phyloP scores from a whole-genome alignment of 129 eudicot genomes.

The Scalesia atractyloides region DNA sequence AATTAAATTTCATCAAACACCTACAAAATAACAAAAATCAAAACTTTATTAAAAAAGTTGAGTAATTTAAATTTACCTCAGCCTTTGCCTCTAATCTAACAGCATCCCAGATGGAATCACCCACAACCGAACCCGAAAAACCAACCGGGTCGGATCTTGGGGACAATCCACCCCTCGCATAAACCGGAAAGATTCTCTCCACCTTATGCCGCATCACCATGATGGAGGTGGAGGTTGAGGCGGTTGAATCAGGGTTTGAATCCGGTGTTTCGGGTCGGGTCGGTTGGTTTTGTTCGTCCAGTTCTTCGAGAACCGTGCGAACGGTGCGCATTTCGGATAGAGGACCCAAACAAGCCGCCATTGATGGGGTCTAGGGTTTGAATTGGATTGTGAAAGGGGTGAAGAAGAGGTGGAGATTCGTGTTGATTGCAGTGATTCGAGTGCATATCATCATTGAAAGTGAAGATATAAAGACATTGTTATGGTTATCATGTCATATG shows the following conservation, averaged over 20 bases:
- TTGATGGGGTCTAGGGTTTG: constrained; percentile 25
- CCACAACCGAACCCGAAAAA: constrained; percentile 41
- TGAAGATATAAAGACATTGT: constrained; percentile 13
- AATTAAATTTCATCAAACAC: constrained; percentile 2
- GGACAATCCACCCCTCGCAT: constrained; percentile 52
- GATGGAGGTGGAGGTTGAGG: constrained; percentile 28
- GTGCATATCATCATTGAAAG: constrained; percentile 15
- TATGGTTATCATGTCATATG: constrained; percentile 13
- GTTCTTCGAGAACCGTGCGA: constrained; percentile 30
- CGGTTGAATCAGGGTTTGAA: constrained; percentile 32
- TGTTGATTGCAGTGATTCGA: constrained; percentile 16
- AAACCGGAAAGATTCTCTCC: constrained; percentile 68
- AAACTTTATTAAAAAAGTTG: not conserved
- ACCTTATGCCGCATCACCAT: constrained; percentile 42
- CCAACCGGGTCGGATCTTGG: constrained; percentile 47
- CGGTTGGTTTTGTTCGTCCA: constrained; percentile 18
- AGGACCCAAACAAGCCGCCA: constrained; percentile 38
- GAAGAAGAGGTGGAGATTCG: constrained; percentile 20
- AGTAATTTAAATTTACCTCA: constrained; percentile 41
- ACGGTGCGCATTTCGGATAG: constrained; percentile 39
- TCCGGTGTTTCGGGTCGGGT: constrained; percentile 25
- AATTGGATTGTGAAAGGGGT: constrained; percentile 7
- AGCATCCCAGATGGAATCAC: constrained; percentile 70
- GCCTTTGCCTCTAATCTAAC: constrained; percentile 56
- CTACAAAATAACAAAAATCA: not conserved